Percentiles rank a stretch among this genome's conserved stretches.
phyloP scores from a whole-genome alignment of 345 rosid genomes.

The Aethionema arabicum region DNA sequence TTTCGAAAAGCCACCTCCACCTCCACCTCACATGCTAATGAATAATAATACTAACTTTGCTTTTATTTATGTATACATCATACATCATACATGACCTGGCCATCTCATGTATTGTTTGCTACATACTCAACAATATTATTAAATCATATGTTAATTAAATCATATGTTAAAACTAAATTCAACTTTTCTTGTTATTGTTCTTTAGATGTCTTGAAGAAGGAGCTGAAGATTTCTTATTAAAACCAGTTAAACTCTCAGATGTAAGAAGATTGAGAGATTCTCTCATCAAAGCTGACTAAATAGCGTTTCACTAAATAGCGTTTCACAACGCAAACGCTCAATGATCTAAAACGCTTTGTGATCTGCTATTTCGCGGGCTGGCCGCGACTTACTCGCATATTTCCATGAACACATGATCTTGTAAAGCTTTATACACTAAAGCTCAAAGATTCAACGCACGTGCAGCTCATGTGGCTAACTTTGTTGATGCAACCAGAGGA shows the following conservation, averaged over 20 bases:
- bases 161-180: neutral
- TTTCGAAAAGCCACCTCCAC: conserved; percentile 28
- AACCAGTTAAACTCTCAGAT: conserved; percentile 73
- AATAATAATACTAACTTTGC: too few species aligned
- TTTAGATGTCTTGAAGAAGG: conserved; percentile 82
- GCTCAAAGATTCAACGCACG: conserved; percentile 10
- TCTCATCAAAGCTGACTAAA: conserved; percentile 42
- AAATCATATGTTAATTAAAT: conserved; percentile 2
- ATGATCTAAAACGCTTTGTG: conserved; percentile 15
- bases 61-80: too few species aligned
- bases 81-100: conserved; percentile 24
- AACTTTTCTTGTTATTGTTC: neutral
- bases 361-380: too few species aligned
- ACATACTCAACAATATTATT: conserved; percentile 19
- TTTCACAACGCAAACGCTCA: conserved; percentile 27
- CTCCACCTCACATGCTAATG: too few species aligned
- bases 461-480: conserved; percentile 3
- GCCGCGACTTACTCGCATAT: too few species aligned
- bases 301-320: conserved; percentile 31
- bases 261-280: conserved; percentile 60
- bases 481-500: conserved; percentile 10
- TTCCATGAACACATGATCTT: conserved; percentile 4
- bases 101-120: conserved; percentile 31
- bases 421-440: neutral
- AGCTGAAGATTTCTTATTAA: conserved; percentile 76